Evolutionary conservation across 768 basidiomycete species (phyloP).

Genomic region (Cantharellus cinnabarinus): DNA sequence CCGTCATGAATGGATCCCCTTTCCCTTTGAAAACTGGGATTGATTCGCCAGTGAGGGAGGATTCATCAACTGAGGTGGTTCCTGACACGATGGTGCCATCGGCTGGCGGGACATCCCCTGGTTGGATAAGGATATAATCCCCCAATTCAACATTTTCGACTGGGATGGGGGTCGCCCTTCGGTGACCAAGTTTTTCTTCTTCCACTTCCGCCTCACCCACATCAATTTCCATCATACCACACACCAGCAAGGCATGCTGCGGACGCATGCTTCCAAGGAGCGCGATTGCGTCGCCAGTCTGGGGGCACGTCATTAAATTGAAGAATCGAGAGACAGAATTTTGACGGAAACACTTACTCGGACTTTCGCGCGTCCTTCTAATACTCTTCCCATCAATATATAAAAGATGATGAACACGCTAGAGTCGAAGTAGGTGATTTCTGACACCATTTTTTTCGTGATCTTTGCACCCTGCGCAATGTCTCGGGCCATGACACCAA

Average conservation of each 20-base stretch:
- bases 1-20: conserved; percentile 52
- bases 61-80: conserved; percentile 48
- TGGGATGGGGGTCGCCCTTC: conserved; percentile 11
- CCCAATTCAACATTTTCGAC: conserved; percentile 57
- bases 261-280: conserved; percentile 46
- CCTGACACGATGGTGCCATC: conserved; percentile 44
- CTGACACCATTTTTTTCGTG: conserved; percentile 18
- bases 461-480: conserved; percentile 18
- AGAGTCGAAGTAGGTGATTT: conserved; percentile 62
- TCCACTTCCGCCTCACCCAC: conserved; percentile 12
- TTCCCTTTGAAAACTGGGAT: conserved; percentile 33
- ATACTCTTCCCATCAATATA: conserved; percentile 37
- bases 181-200: not conserved
- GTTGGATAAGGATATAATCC: conserved; percentile 53
- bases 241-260: conserved; percentile 35
- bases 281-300: conserved; percentile 52
- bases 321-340: not conserved
- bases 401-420: conserved; percentile 69
- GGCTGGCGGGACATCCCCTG: conserved; percentile 55
- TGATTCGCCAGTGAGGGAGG: conserved; percentile 69
- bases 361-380: conserved; percentile 17
- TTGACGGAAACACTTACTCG: conserved; percentile 6
- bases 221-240: conserved; percentile 11
- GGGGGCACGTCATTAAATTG: not conserved
- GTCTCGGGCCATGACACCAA: conserved; percentile 45